These are phyloP conservation scores for Auriscalpium vulgare DNA, from an alignment of 768 basidiomycete species.

Conservation along the genomic window DNA sequence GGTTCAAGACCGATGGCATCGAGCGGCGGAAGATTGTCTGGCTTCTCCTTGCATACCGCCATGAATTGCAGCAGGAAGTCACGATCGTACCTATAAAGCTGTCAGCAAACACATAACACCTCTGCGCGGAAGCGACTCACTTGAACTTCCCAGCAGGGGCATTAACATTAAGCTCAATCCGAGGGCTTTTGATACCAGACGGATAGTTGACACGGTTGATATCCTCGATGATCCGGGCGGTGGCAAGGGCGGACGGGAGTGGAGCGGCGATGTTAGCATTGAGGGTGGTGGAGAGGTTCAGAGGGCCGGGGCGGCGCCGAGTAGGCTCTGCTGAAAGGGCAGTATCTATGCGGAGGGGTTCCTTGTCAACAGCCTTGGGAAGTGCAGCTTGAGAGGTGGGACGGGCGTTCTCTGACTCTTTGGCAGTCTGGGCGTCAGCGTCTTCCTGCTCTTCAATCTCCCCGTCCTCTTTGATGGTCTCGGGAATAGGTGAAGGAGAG, in stretches of 20 bases:
- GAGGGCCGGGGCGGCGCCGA: slow-evolving; percentile 60
- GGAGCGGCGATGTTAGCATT: slow-evolving; percentile 33
- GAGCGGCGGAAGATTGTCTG: slow-evolving; percentile 80
- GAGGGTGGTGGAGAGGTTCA: slow-evolving; percentile 56
- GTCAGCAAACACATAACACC: not conserved
- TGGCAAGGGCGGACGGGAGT: slow-evolving; percentile 62
- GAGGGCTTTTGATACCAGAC: slow-evolving; percentile 74
- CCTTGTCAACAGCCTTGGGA: slow-evolving; percentile 39
- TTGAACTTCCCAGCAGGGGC: slow-evolving; percentile 86
- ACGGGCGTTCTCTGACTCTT: slow-evolving; percentile 6
- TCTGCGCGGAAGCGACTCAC: slow-evolving; percentile 29
- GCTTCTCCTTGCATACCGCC: slow-evolving; percentile 90
- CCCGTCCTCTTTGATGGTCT: slow-evolving; percentile 37
- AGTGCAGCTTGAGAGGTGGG: slow-evolving; percentile 28
- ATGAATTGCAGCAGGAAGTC: slow-evolving; percentile 98
- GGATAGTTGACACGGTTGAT: slow-evolving; percentile 75
- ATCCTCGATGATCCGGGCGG: slow-evolving; percentile 82
- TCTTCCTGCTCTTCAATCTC: slow-evolving; percentile 39
- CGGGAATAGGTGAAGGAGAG: slow-evolving; percentile 16
- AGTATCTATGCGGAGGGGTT: slow-evolving; percentile 60
- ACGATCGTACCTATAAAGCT: slow-evolving; percentile 75
- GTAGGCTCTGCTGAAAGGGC: slow-evolving; percentile 33
- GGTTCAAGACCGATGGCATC: slow-evolving; percentile 90
- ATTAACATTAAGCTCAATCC: slow-evolving; percentile 74
- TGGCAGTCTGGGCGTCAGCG: not conserved